phyloP scores from a whole-genome alignment of 768 basidiomycete species.

The Pleurotus platypus region DNA sequence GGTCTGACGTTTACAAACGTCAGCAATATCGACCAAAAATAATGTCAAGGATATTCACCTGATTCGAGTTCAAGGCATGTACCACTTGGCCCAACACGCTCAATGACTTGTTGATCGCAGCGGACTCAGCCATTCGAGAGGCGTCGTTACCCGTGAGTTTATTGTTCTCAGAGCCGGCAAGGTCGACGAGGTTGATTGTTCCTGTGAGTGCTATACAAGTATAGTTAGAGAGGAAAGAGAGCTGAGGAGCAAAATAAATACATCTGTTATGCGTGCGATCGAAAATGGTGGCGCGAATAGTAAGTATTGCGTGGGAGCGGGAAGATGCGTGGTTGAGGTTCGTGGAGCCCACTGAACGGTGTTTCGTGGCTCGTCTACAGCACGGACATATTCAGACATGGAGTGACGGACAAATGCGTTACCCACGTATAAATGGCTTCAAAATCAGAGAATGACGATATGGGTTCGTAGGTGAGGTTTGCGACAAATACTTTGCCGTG shows the following conservation, averaged over 20 bases:
- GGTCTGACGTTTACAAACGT: slow-evolving; percentile 33
- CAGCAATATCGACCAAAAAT: neutral
- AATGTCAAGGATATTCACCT: neutral
- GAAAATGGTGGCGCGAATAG: slow-evolving; percentile 61
- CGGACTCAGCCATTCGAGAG: slow-evolving; percentile 83
- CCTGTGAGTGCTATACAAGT: slow-evolving; percentile 53
- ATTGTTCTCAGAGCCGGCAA: slow-evolving; percentile 91
- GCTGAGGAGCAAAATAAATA: slow-evolving; percentile 23
- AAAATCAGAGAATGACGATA: slow-evolving; percentile 40
- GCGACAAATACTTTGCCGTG: slow-evolving; percentile 53
- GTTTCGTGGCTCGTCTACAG: slow-evolving; percentile 61
- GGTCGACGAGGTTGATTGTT: slow-evolving; percentile 83
- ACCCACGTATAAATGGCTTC: slow-evolving; percentile 43
- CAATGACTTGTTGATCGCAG: slow-evolving; percentile 88
- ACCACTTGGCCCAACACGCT: slow-evolving; percentile 88
- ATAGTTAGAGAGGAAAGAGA: neutral
- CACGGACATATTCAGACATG: neutral
- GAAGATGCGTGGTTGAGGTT: slow-evolving; percentile 83
- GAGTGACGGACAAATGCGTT: neutral
- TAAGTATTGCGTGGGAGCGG: slow-evolving; percentile 84
- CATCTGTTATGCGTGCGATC: slow-evolving; percentile 53
- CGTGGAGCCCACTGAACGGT: slow-evolving; percentile 83
- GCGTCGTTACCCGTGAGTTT: slow-evolving; percentile 86
- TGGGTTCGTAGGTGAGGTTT: slow-evolving; percentile 40
- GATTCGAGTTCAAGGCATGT: slow-evolving; percentile 60